A percentile compares a stretch with the other conserved stretches of the same genome.
Conservation (phyloP, 2,329 filamentous ascomycete genomes). For the Cadophora sp. region DNA sequence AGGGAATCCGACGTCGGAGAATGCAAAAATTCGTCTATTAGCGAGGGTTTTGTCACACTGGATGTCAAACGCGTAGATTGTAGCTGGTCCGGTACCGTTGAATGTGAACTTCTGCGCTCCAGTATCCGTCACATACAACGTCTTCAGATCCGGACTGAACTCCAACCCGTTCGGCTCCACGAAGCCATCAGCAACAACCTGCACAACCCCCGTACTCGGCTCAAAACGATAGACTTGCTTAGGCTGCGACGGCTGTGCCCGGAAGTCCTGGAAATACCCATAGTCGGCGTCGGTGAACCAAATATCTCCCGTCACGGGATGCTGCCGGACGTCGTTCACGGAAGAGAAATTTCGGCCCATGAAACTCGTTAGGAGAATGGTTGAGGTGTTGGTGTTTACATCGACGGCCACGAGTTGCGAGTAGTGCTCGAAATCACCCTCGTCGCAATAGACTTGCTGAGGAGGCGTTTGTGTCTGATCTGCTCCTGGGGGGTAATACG, state of each 20-base stretch:
- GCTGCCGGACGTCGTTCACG: slow-evolving; percentile 18
- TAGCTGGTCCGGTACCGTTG: slow-evolving; percentile 17
- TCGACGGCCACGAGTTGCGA: slow-evolving; percentile 12
- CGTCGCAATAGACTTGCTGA: slow-evolving; percentile 19
- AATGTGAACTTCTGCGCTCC: slow-evolving; percentile 11
- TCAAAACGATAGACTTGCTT: slow-evolving; percentile 23
- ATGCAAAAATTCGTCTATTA: slow-evolving; percentile 17
- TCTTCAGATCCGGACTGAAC: slow-evolving; percentile 18
- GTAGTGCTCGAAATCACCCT: slow-evolving; percentile 21
- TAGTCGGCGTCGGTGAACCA: slow-evolving; percentile 23
- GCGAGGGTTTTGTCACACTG: not conserved
- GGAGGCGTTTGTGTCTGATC: slow-evolving; percentile 20
- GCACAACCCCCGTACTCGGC: slow-evolving; percentile 9
- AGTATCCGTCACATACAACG: slow-evolving; percentile 20
- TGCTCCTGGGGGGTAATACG: slow-evolving; percentile 19
- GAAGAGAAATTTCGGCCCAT: slow-evolving; percentile 22
- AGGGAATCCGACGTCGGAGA: slow-evolving; percentile 5
- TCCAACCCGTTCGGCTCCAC: slow-evolving; percentile 19
- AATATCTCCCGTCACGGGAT: slow-evolving; percentile 19
- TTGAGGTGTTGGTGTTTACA: slow-evolving; percentile 15
- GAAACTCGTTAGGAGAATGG: slow-evolving; percentile 13
- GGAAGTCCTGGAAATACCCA: slow-evolving; percentile 16
- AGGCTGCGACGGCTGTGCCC: slow-evolving; percentile 3
- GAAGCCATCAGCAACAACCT: slow-evolving; percentile 18
- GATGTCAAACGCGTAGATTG: slow-evolving; percentile 20